phyloP scores from a whole-genome alignment of 1,284 basidiomycete species.

The Heterobasidion irregulare region DNA sequence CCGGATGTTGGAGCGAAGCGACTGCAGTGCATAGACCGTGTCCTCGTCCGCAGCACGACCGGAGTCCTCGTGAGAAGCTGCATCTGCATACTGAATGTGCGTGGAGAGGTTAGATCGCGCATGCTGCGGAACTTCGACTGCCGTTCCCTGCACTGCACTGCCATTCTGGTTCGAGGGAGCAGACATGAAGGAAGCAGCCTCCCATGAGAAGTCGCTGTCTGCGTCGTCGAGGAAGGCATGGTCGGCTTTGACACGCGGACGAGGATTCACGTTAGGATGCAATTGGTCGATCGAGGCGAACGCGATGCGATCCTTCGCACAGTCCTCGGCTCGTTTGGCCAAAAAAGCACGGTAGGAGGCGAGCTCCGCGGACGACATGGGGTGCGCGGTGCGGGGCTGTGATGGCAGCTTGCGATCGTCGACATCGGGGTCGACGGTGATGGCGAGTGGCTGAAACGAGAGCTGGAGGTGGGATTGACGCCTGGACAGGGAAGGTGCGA shows the following conservation, averaged over 20 bases:
- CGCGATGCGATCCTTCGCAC: neutral
- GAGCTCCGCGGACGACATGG: neutral
- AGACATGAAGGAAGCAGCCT: conserved; percentile 1
- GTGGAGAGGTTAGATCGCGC: no score
- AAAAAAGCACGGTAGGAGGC: neutral
- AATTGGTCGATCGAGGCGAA: no score
- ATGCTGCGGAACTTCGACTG: no score
- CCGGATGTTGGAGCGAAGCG: neutral
- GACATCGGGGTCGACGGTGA: neutral
- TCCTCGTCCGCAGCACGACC: neutral
- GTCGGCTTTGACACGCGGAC: neutral
- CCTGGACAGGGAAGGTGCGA: neutral
- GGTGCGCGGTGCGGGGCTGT: neutral
- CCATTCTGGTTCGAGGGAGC: neutral
- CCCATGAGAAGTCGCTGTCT: conserved; percentile 7
- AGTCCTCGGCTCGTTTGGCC: neutral
- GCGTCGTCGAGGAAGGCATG: conserved; percentile 1
- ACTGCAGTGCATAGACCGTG: neutral
- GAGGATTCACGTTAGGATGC: no score
- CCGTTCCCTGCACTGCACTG: no score
- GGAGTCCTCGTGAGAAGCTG: no score
- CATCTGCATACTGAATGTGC: no score
- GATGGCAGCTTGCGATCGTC: neutral
- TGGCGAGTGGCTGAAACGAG: neutral
- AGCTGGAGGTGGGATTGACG: neutral